A percentile compares a stretch with the other conserved stretches of the same genome.
phyloP scores from a whole-genome alignment of 139 green algal species.

The Pleodorina starrii region DNA sequence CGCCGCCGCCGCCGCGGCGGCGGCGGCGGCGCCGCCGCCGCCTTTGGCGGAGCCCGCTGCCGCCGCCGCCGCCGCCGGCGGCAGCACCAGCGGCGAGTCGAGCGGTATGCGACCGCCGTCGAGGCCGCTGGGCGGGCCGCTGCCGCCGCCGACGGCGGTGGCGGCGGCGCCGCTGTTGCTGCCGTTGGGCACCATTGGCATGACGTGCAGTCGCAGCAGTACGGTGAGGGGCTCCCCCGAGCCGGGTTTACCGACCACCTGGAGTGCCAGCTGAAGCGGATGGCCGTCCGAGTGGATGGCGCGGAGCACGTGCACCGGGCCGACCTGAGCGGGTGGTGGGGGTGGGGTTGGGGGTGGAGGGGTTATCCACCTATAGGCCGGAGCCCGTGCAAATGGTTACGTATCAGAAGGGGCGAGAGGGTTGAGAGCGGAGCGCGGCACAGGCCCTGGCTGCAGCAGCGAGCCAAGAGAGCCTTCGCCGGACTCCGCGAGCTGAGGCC shows the following conservation, averaged over 20 bases:
- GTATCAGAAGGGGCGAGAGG: too few species aligned
- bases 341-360: too few species aligned
- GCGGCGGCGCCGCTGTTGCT: neutral
- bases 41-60: neutral
- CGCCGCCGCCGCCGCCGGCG: neutral
- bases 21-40: neutral
- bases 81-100: neutral
- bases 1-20: neutral
- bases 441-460: too few species aligned
- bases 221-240: neutral
- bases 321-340: slow-evolving; percentile 27
- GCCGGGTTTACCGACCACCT: slow-evolving; percentile 26
- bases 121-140: neutral
- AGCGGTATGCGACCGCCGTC: neutral
- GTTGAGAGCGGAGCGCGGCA: too few species aligned
- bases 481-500: too few species aligned
- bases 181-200: slow-evolving; percentile 1
- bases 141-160: too few species aligned
- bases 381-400: too few species aligned
- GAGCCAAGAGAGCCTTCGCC: too few species aligned
- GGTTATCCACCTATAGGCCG: too few species aligned
- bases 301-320: slow-evolving; percentile 22
- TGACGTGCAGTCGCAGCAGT: neutral
- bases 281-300: slow-evolving; percentile 22
- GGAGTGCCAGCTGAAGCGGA: neutral